A percentile compares a stretch with the other conserved stretches of the same genome.
These are phyloP conservation scores for Juglanconis oblonga DNA, from an alignment of 2,329 filamentous ascomycete species.

Conservation along the genomic window DNA sequence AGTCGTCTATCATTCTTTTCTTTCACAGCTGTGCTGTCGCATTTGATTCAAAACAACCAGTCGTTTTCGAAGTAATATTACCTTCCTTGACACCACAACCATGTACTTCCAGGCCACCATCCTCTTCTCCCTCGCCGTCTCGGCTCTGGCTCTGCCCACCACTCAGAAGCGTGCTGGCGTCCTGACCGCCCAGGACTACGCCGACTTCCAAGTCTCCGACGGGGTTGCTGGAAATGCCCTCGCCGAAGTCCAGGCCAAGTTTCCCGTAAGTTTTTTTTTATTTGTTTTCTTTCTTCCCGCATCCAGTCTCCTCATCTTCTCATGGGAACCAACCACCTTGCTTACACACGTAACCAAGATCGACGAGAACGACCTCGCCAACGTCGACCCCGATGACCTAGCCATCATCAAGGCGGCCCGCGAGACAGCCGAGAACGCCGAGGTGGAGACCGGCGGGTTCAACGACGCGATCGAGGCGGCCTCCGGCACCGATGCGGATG, in stretches of 20 bases:
- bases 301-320: neutral
- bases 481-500: slow-evolving; percentile 37
- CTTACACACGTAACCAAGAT: slow-evolving; percentile 29
- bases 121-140: slow-evolving; percentile 34
- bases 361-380: slow-evolving; percentile 41
- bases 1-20: slow-evolving; percentile 7
- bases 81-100: slow-evolving; percentile 17
- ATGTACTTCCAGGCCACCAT: slow-evolving; percentile 38
- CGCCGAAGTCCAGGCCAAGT: slow-evolving; percentile 50
- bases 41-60: slow-evolving; percentile 14
- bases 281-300: neutral
- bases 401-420: slow-evolving; percentile 49
- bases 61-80: neutral
- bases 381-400: slow-evolving; percentile 45
- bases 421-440: slow-evolving; percentile 50
- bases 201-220: slow-evolving; percentile 47
- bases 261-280: slow-evolving; percentile 39
- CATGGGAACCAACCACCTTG: neutral
- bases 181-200: slow-evolving; percentile 28
- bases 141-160: slow-evolving; percentile 32
- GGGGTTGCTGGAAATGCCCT: slow-evolving; percentile 52
- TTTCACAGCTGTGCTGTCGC: slow-evolving; percentile 17
- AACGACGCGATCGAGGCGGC: slow-evolving; percentile 51
- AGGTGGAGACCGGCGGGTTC: slow-evolving; percentile 47
- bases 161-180: slow-evolving; percentile 28